These are phyloP conservation scores for Calonectria henricotiae DNA, from an alignment of 2,329 filamentous ascomycete species.

Conservation along the genomic window DNA sequence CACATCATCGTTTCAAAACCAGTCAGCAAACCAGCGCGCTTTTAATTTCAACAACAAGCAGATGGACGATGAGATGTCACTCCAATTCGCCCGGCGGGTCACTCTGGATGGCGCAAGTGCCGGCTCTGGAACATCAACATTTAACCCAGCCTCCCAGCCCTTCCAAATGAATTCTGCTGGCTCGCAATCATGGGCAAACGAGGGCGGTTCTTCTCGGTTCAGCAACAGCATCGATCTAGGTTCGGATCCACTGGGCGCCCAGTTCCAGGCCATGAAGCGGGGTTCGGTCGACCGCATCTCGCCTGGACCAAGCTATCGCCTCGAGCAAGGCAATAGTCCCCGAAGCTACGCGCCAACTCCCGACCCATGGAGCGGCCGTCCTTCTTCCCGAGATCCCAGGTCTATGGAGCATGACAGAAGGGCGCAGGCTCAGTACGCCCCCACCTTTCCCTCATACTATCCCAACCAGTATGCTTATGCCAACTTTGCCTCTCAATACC, in stretches of 20 bases:
- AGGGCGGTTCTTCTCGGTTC: conserved; percentile 49
- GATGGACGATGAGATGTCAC: conserved; percentile 59
- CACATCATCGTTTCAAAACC: conserved; percentile 65
- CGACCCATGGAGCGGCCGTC: conserved; percentile 61
- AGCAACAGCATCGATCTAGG: conserved; percentile 55
- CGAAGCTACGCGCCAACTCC: conserved; percentile 53
- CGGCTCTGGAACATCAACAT: conserved; percentile 43
- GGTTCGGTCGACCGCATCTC: conserved; percentile 62
- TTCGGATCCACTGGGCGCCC: conserved; percentile 53
- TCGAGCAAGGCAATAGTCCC: conserved; percentile 53
- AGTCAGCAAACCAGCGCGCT: conserved; percentile 59
- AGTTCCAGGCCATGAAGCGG: conserved; percentile 55
- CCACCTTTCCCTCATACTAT: conserved; percentile 55
- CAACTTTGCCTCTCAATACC: conserved; percentile 57
- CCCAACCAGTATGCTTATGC: conserved; percentile 52
- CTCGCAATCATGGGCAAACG: conserved; percentile 65
- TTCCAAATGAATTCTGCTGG: conserved; percentile 67
- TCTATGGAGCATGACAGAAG: conserved; percentile 61
- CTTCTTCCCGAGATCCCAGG: conserved; percentile 56
- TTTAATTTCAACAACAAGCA: conserved; percentile 60
- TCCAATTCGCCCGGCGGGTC: conserved; percentile 56
- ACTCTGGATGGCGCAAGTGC: conserved; percentile 55
- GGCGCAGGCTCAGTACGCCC: conserved; percentile 54
- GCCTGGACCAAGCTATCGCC: conserved; percentile 52
- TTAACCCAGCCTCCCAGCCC: conserved; percentile 56